Base-by-base conservation (phyloP, 1,284 basidiomycete species). In the Vanrija humicola region DNA sequence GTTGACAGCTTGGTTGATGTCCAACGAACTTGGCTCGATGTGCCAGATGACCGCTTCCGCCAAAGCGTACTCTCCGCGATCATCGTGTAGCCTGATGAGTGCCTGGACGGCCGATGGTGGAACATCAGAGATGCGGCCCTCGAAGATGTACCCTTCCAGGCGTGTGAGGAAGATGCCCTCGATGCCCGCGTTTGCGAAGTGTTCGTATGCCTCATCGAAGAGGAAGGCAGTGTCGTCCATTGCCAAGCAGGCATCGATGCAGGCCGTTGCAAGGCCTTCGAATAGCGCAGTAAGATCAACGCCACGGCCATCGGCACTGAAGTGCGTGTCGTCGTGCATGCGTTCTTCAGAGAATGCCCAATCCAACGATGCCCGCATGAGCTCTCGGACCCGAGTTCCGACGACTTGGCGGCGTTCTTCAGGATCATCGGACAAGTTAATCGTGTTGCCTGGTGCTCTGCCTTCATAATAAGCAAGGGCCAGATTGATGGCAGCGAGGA, bases 311-410 rank as follows among this genome's bases (percentile, higher is more conserved):
- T 92, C 88, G 3, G 84, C 79, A 18, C 86, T 88, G 55, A 82
- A 77, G 73, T 96, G 92, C 1, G 93, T 96, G 44, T 82, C 84
- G 72, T 97, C 95, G 19, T 82, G 86, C 83, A 98, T 86, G 16
- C 94, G 86, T 10, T 97, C 92, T 64, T 96, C 90, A 3, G 93
- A 94, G 73, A 98, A 98, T 0, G 89, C 85, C 74, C 95, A 98
- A 28, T 82, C 83, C 34, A 89, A 81, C 0, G 95, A 97, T 1
- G 95, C 92, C 5, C 79, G 76, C 86, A 98, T 89, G 44, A 98
- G 82, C 61, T 89, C 89, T 38, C 81, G 82, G 57, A 97, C 81
- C 64, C 89, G 88, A 57, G 83, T 80, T 3, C 87, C 90, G 38
- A 97, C 85, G 29, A 90, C 78, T 12, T 76, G 73, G 62, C 82